A percentile compares a stretch with the other conserved stretches of the same genome.
Conservation (phyloP, 805 yeast genomes). For the Brettanomyces naardenensis region DNA sequence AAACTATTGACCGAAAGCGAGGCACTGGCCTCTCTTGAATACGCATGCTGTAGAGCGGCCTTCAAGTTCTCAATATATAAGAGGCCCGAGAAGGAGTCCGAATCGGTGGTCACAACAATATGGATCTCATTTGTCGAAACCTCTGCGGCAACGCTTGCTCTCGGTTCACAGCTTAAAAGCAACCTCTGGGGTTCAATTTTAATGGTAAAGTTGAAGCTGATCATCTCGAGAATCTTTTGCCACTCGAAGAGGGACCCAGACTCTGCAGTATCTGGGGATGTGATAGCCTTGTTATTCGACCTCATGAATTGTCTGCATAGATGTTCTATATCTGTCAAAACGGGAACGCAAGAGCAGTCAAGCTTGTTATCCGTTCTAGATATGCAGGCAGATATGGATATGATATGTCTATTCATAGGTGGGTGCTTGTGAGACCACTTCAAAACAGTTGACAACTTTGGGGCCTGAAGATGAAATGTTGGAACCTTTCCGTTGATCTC, state of each 20-base stretch:
- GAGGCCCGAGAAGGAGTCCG: slow-evolving; percentile 31
- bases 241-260: slow-evolving; percentile 24
- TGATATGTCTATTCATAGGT: slow-evolving; percentile 32
- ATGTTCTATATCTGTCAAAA: slow-evolving; percentile 49
- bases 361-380: slow-evolving; percentile 67
- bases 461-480: slow-evolving; percentile 61
- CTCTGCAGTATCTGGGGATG: background rate
- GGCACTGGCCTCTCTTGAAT: slow-evolving; percentile 85
- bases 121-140: slow-evolving; percentile 66
- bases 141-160: slow-evolving; percentile 84
- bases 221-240: slow-evolving; percentile 39
- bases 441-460: slow-evolving; percentile 55
- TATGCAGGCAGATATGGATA: slow-evolving; percentile 48
- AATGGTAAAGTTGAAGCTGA: slow-evolving; percentile 57
- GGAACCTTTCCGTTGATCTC: slow-evolving; percentile 33
- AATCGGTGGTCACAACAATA: slow-evolving; percentile 46
- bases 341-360: slow-evolving; percentile 72
- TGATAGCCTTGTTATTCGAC: slow-evolving; percentile 1
- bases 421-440: slow-evolving; percentile 38
- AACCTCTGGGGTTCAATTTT: slow-evolving; percentile 67
- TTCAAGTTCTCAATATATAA: slow-evolving; percentile 46
- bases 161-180: slow-evolving; percentile 84
- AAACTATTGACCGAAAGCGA: slow-evolving; percentile 44
- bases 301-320: slow-evolving; percentile 43
- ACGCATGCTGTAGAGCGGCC: slow-evolving; percentile 80